Conservation (phyloP, 2,329 filamentous ascomycete genomes). For the Stemphylium vesicarium region DNA sequence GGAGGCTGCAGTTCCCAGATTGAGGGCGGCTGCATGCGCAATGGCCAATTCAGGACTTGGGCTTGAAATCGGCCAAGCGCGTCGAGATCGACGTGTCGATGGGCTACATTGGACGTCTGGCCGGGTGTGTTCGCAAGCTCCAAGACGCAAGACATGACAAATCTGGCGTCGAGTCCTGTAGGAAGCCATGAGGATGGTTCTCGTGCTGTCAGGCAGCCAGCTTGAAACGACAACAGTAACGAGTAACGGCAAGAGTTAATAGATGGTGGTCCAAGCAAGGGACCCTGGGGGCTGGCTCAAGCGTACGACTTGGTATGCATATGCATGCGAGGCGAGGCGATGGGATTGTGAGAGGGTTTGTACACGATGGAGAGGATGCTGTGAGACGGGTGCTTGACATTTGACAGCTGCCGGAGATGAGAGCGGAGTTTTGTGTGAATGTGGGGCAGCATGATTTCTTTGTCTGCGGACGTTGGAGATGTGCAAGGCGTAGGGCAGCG, state of each 20-base stretch:
- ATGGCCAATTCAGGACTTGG: slow-evolving; percentile 1
- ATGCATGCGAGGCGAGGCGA: slow-evolving; percentile 7
- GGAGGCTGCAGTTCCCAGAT: slow-evolving; percentile 9
- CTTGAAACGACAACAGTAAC: slow-evolving; percentile 3
- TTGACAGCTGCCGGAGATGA: slow-evolving; percentile 11
- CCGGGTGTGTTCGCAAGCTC: slow-evolving; percentile 1
- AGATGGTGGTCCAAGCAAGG: slow-evolving; percentile 6
- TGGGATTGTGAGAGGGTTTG: slow-evolving; percentile 4
- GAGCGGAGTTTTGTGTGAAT: not conserved
- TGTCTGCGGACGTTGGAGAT: slow-evolving; percentile 8
- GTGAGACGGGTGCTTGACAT: slow-evolving; percentile 9
- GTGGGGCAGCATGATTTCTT: slow-evolving; percentile 9
- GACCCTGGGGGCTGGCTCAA: not conserved
- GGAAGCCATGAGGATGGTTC: slow-evolving; percentile 1
- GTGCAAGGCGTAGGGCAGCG: slow-evolving; percentile 7
- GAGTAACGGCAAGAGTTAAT: not conserved
- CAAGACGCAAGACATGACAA: not conserved
- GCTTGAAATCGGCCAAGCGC: slow-evolving; percentile 2
- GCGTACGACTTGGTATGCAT: slow-evolving; percentile 5
- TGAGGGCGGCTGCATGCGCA: not conserved
- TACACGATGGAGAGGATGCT: slow-evolving; percentile 9
- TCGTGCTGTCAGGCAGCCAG: not conserved
- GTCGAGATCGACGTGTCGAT: slow-evolving; percentile 6
- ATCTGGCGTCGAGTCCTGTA: not conserved
- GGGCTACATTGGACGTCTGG: too few relatives aligned